These are phyloP conservation scores for Umbelopsis sp. DNA, from an alignment of 192 early-diverging fungal species.

Conservation along the genomic window DNA sequence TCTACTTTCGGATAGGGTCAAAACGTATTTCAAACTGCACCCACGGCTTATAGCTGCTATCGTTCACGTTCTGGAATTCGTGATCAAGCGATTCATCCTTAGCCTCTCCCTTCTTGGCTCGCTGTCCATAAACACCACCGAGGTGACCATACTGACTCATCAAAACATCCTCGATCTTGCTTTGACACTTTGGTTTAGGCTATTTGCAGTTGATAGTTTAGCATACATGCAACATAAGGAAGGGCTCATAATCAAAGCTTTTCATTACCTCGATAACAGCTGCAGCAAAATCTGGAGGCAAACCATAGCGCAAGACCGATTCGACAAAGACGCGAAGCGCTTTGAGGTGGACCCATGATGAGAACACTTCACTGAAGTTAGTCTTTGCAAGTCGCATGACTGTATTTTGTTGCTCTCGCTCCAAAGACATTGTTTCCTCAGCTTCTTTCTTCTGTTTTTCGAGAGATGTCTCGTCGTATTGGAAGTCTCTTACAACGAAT, in stretches of 20 bases:
- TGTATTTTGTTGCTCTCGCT: constrained; percentile 69
- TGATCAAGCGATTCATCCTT: constrained; percentile 75
- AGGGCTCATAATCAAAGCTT: constrained; percentile 13
- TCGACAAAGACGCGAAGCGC: constrained; percentile 95
- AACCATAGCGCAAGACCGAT: constrained; percentile 94
- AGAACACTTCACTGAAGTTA: constrained; percentile 93
- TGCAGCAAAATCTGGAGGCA: constrained; percentile 91
- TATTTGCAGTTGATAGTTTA: constrained; percentile 26
- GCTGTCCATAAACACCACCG: constrained; percentile 67
- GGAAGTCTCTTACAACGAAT: constrained; percentile 95
- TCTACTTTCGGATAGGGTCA: constrained; percentile 46
- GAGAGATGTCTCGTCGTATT: constrained; percentile 82
- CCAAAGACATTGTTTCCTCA: constrained; percentile 51
- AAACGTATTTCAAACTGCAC: constrained; percentile 76
- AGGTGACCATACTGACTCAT: constrained; percentile 82
- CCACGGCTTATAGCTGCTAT: constrained; percentile 93
- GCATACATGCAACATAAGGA: constrained; percentile 27
- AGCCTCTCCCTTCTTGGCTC: constrained; percentile 26
- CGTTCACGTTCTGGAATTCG: constrained; percentile 80
- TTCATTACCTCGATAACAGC: constrained; percentile 67
- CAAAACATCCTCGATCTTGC: constrained; percentile 79
- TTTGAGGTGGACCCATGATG: constrained; percentile 95
- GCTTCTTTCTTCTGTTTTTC: constrained; percentile 81
- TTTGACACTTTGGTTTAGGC: constrained; percentile 80
- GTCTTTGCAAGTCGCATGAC: constrained; percentile 87